Evolutionary conservation across 176 grass and related monocot species (phyloP), one percentile per base, ranked within the genome.

Genomic region (Dactylis glomerata): DNA sequence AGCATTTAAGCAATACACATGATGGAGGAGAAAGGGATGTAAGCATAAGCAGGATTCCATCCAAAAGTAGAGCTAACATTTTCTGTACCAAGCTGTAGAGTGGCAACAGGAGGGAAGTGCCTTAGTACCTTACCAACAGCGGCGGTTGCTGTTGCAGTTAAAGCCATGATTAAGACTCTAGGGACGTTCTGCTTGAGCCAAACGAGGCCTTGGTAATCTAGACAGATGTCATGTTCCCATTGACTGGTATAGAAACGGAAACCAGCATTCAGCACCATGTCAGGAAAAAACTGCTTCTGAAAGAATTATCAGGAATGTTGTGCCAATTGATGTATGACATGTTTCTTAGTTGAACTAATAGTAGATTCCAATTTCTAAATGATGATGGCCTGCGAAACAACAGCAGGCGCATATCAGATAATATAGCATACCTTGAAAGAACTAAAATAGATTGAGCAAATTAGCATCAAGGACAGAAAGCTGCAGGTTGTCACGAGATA

Each of bases 161-260:
- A 87, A 84, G 91, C 96, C 87, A 98, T 95, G 14, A 98, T 78
- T 64, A 89, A 85, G 5, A 98, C 93, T 36, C 73, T 68, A 81
- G 91, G 90, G 22, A 98, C 95, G 59, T 98, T 93, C 58, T 95
- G 96, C 80, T 90, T 95, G 10, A 95, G 91, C 73, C 93, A 98
- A 50, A 91, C 96, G 59, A 95, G 51, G 52, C 89, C 83, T 85
- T 87, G 87, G 44, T 95, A 98, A 81, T 98, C 96, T 73, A 93
- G 91, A 26, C 89, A 85, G 81, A 98, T 95, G 70, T 98, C 96
- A 17, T 98, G 96, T 10, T 93, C 93, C 93, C 96, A 93, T 83
- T 98, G 91, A 82, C 96, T 98, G 61, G 37, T 78, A 71, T 74
- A 76, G 47, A 82, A 64, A 81, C 16, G 11, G 62, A 70, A 75